These are phyloP conservation scores for Sanguinoderma infundibulare DNA, from an alignment of 1,284 basidiomycete genomes.

Conservation along the genomic window DNA sequence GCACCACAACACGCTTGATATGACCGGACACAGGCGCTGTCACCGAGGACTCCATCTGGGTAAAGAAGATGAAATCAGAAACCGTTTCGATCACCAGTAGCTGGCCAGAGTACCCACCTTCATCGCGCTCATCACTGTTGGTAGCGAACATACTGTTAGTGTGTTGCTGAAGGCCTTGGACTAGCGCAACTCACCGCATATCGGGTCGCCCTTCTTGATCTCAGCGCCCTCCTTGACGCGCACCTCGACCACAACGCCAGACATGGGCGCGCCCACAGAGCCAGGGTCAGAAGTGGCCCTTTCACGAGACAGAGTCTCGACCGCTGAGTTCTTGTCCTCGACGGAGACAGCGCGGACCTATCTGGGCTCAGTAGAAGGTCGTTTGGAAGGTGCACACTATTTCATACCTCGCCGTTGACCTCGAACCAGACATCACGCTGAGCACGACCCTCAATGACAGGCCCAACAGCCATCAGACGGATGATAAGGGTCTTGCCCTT, in stretches of 20 bases:
- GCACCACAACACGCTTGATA: constrained; percentile 89
- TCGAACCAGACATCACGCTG: constrained; percentile 99
- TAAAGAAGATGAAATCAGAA: constrained; percentile 26
- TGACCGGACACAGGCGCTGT: constrained; percentile 96
- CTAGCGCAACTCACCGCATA: constrained; percentile 64
- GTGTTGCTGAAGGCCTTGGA: neutral
- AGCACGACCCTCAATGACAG: constrained; percentile 89
- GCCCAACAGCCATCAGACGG: constrained; percentile 93
- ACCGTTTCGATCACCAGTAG: constrained; percentile 6
- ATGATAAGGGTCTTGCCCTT: constrained; percentile 97
- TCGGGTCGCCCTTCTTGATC: constrained; percentile 96
- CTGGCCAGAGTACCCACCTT: constrained; percentile 54
- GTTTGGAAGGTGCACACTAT: neutral
- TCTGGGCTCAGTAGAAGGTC: neutral
- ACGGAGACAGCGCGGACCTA: constrained; percentile 91
- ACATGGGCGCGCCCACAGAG: constrained; percentile 95
- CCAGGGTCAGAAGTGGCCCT: constrained; percentile 94
- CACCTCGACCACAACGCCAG: constrained; percentile 97
- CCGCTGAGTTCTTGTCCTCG: constrained; percentile 95
- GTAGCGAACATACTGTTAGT: constrained; percentile 14
- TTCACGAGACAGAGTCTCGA: constrained; percentile 93
- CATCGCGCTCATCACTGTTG: constrained; percentile 87
- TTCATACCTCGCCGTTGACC: constrained; percentile 88
- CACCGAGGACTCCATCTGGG: constrained; percentile 94
- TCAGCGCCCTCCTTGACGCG: constrained; percentile 96